These are phyloP conservation scores for Digitaria exilis DNA, from an alignment of 202 grass and related monocot genomes.

Conservation along the genomic window DNA sequence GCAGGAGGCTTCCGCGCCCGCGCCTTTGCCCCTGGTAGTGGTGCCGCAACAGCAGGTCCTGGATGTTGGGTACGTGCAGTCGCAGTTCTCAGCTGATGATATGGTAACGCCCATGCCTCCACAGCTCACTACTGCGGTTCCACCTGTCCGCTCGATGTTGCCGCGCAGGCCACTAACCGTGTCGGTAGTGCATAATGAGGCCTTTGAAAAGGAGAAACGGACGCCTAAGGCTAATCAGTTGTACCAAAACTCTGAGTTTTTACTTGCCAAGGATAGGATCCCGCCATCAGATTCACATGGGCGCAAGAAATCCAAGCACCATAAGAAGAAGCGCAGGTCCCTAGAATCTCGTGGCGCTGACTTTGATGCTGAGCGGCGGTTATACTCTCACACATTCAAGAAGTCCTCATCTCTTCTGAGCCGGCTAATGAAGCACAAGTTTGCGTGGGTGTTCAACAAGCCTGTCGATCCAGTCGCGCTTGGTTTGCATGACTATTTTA, in stretches of 20 bases:
- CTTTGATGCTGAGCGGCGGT: slow-evolving; percentile 49
- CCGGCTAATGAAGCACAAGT: slow-evolving; percentile 95
- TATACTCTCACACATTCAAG: slow-evolving; percentile 73
- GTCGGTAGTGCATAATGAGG: slow-evolving; percentile 56
- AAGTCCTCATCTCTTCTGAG: slow-evolving; percentile 69
- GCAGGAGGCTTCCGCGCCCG: slow-evolving; percentile 3
- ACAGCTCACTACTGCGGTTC: slow-evolving; percentile 37
- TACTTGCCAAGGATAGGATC: slow-evolving; percentile 91
- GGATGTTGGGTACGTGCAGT: slow-evolving; percentile 50
- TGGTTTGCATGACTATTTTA: slow-evolving; percentile 86
- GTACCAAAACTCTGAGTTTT: slow-evolving; percentile 82
- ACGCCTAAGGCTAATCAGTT: slow-evolving; percentile 83
- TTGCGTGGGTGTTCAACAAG: slow-evolving; percentile 95
- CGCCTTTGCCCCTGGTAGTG: slow-evolving; percentile 31
- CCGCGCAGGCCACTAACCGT: slow-evolving; percentile 59
- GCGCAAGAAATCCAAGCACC: slow-evolving; percentile 70
- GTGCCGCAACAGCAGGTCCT: slow-evolving; percentile 22
- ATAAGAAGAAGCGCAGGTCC: slow-evolving; percentile 70
- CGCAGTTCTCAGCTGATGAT: slow-evolving; percentile 62
- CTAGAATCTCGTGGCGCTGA: slow-evolving; percentile 33
- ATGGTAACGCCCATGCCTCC: slow-evolving; percentile 42
- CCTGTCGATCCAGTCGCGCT: slow-evolving; percentile 76
- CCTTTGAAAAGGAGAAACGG: slow-evolving; percentile 83
- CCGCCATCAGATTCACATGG: slow-evolving; percentile 64
- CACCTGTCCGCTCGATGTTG: slow-evolving; percentile 11